Evolutionary conservation across 1,139 yeast genomes (phyloP), one percentile per base, ranked within the genome.

Genomic region (Magnusiomyces magnusii): DNA sequence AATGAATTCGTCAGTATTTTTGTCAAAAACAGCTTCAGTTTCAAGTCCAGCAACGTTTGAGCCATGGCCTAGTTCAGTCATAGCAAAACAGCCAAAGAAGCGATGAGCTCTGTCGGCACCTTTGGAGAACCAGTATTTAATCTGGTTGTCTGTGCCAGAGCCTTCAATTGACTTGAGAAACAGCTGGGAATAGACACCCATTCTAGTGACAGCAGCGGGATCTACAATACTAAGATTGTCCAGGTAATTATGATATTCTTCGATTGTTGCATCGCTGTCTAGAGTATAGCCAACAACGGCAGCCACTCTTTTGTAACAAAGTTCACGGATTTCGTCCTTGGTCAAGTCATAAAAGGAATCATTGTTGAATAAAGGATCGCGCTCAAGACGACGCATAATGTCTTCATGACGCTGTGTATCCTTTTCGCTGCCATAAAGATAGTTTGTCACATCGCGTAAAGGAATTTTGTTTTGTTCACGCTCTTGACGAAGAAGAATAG

Each of bases 51-150:
- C 96, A 47, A 91, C 97, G 69, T 91, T 90, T 42, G 96, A 88
- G 51, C 97, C 97, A 70, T 91, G 97, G 15, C 91, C 96, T 70
- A 91, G 76, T 75, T 91, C 97, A 25, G 97, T 91, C 97, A 91
- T 90, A 58, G 89, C 90, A 72, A 91, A 91, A 75, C 97, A 90
- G 19, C 97, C 97, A 69, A 87, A 89, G 63, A 91, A 81, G 59
- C 82, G 85, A 67, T 80, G 83, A 60, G 87, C 74, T 63, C 75
- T 62, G 24, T 79, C 75, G 15, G 95, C 88, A 62, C 95, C 96
- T 67, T 83, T 83, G 61, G 76, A 73, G 58, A 89, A 78, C 97
- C 97, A 91, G 75, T 82, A 90, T 39, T 73, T 71, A 57, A 79
- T 72, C 70, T 81, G 85, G 58, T 75, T 79, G 56, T 77, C 75